Base-by-base conservation (phyloP, 176 grass and related monocot species). In the Chloris gayana region DNA sequence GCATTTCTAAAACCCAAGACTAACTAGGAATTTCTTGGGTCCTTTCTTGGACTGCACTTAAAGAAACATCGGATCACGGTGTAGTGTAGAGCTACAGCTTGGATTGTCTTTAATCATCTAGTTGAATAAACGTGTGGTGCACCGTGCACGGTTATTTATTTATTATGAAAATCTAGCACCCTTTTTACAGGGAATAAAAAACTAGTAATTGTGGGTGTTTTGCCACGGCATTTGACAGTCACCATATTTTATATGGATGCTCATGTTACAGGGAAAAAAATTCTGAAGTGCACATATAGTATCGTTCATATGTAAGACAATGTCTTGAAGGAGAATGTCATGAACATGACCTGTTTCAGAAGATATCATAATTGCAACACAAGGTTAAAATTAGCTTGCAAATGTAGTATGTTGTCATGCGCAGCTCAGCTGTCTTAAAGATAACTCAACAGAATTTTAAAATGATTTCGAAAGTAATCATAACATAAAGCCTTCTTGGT, bases 1-100 rank as follows among this genome's bases (percentile, higher is more conserved):
- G 2, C 31, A 8, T 41, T 41, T 2, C n/a, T 37, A n/a, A 44
- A 44, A 1, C 41, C 26, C 44, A 32, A 35, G 27, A 74, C n/a
- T 24, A 6, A 26, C 31, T 51, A 5, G 22, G 4, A 17, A 46
- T 5, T 21, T 33, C 12, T 21, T 26, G 6, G 46, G 21, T 1
- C 32, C 31, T 60, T 13, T 46, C 82, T 69, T 77, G 13, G 33
- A 54, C 27, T 60, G 51, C 38, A 80, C 49, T 58, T 47, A 85
- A 78, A 86, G 74, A 14, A 76, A 59, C 37, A 58, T 84, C 21
- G 9, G 22, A 22, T 21, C 64, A 4, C 12, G 60, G 19, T 30
- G 38, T 4, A 2, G 42, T 30, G 38, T 4, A 2, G 42, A 22
- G 4, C 29, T 34, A 1, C 13, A 17, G 5, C 2, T 38, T 56